Percentiles rank a stretch among this genome's conserved stretches.
phyloP scores from a whole-genome alignment of 2,329 filamentous ascomycete genomes.

The Nothopassalora personata region DNA sequence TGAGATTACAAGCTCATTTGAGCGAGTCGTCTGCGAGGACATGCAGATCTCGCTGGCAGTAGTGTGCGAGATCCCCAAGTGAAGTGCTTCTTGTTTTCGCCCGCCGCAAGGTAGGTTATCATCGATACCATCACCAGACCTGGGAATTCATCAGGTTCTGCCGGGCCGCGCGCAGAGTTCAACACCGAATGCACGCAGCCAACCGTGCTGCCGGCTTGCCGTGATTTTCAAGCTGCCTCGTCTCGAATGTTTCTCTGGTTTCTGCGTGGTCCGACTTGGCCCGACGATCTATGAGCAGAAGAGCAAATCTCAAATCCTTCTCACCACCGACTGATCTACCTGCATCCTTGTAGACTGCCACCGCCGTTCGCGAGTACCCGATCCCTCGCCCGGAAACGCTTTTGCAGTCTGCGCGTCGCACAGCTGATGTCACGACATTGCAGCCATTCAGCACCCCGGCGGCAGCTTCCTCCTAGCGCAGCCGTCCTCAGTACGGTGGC shows the following conservation, averaged over 20 bases:
- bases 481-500: constrained; percentile 5
- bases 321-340: not conserved
- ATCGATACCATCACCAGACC: not conserved
- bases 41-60: constrained; percentile 2
- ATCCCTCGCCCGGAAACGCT: not conserved
- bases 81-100: not conserved
- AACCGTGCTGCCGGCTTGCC: constrained; percentile 15
- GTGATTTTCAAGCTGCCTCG: constrained; percentile 14
- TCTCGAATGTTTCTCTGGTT: constrained; percentile 8
- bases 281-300: constrained; percentile 7
- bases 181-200: constrained; percentile 11
- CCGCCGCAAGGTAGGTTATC: not conserved
- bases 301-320: constrained; percentile 11
- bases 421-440: not conserved
- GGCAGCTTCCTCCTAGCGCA: constrained; percentile 21
- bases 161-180: constrained; percentile 11
- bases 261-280: constrained; percentile 9
- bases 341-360: not conserved
- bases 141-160: constrained; percentile 9
- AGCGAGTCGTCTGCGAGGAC: not conserved
- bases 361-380: not conserved
- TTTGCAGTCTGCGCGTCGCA: not conserved
- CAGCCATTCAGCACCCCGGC: constrained; percentile 17
- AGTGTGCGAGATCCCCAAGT: not conserved
- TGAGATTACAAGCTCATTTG: not conserved